These are phyloP conservation scores for Alternaria tenuissima DNA, from an alignment of 2,329 filamentous ascomycete species.

Conservation along the genomic window DNA sequence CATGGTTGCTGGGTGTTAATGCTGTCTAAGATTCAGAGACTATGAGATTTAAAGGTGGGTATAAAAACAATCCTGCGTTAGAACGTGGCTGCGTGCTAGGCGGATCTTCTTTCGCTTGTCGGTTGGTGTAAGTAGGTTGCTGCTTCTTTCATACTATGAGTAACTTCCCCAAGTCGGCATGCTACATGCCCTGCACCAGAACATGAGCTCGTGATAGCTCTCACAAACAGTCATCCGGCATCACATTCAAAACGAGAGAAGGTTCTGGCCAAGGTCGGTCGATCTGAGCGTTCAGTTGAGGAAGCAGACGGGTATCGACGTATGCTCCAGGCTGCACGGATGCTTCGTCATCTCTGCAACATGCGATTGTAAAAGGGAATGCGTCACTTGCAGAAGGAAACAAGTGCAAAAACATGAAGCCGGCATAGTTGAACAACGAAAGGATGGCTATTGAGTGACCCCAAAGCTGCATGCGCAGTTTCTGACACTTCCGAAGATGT, in stretches of 20 bases:
- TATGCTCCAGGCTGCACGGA: not conserved
- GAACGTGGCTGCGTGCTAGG: not conserved
- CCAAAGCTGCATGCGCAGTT: not conserved
- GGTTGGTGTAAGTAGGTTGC: not conserved
- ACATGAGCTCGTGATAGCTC: not conserved
- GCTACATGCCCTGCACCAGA: too few species aligned
- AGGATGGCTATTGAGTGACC: not conserved
- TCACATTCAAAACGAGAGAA: not conserved
- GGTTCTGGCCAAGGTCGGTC: too few species aligned
- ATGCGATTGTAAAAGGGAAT: not conserved
- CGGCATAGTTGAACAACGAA: not conserved
- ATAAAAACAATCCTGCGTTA: not conserved
- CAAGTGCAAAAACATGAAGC: not conserved
- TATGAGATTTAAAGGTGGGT: not conserved
- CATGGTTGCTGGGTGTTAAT: not conserved
- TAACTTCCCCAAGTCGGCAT: not conserved
- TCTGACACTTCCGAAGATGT: not conserved
- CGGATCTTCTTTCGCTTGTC: not conserved
- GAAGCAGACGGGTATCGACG: not conserved
- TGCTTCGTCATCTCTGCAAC: not conserved
- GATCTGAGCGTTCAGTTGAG: not conserved
- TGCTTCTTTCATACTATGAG: not conserved
- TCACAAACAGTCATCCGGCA: not conserved
- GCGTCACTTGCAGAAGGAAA: not conserved
- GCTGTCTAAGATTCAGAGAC: not conserved